Evolutionary conservation across 768 basidiomycete species (phyloP).

Genomic region (Guyanaporus albipodus): DNA sequence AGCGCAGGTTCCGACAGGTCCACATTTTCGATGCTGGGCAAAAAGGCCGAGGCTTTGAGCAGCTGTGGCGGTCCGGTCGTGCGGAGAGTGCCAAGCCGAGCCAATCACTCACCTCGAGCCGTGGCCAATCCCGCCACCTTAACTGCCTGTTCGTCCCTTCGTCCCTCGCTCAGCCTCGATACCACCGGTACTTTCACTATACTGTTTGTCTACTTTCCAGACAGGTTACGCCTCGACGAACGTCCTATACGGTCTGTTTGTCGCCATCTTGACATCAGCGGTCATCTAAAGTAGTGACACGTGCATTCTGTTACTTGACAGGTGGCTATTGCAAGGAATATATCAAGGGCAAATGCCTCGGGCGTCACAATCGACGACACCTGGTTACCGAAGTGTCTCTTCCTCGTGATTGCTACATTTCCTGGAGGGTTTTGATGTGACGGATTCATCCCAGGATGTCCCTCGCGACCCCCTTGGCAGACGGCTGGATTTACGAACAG

Average conservation of each 20-base stretch:
- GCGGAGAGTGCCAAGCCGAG: too few relatives aligned
- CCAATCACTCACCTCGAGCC: too few relatives aligned
- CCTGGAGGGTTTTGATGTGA: neutral
- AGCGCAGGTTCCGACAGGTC: too few relatives aligned
- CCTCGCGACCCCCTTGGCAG: constrained; percentile 22
- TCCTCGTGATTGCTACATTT: neutral
- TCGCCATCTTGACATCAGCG: neutral
- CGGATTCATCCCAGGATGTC: constrained; percentile 34
- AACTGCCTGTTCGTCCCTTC: constrained; percentile 48
- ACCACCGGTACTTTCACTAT: constrained; percentile 74
- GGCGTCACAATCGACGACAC: constrained; percentile 90
- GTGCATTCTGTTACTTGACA: constrained; percentile 25
- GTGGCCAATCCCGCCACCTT: too few relatives aligned
- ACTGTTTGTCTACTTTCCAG: constrained; percentile 85
- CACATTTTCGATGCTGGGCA: too few relatives aligned
- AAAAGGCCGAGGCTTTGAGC: too few relatives aligned
- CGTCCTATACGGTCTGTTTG: constrained; percentile 61
- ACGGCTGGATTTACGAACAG: too few relatives aligned
- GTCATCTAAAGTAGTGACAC: neutral
- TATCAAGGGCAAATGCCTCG: constrained; percentile 73
- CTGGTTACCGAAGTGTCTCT: constrained; percentile 67
- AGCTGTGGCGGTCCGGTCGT: too few relatives aligned
- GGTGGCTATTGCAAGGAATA: constrained; percentile 94
- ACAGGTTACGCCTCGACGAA: constrained; percentile 47
- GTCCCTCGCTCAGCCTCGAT: neutral